Base-by-base conservation (phyloP, 495 filamentous ascomycete genomes). In the Pseudomonodictys pantanalensis region DNA sequence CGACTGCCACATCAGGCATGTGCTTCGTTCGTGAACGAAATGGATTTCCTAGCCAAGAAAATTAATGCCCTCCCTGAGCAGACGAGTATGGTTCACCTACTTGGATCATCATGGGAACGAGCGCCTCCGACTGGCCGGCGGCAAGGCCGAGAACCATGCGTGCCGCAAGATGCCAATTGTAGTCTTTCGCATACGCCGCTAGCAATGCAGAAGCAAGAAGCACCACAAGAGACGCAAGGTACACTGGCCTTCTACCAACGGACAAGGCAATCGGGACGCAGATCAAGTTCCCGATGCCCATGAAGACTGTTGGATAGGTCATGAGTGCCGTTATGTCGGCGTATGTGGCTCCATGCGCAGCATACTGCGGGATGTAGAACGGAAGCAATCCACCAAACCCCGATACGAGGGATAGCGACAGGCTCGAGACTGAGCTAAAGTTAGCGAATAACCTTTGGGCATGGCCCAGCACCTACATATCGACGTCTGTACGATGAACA, bases 51-150 rank as follows among this genome's bases (percentile, higher is more conserved):
- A 15, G 20, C 15, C 38, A 3, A 5, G 15, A 18, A 5, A 41
- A 18, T 41, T 15, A 41, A 18, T 15, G 3, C 4, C 12, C 4
- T 18, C 4, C 6, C 20, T 15, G 10, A 52, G 33, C n/a, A 25
- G 48, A 35, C 17, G 11, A 51, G 38, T 71, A 69, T 0, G 72
- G 54, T 42, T 70, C 68, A 22, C 68, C 66, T 59, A 71, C 71
- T 66, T 74, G 71, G 24, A 71, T 71, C n/a, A 76, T 74, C 72
- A 76, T 73, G 6, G 71, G 73, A 18, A 72, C 68, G 3, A 75
- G 45, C 6, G 71, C 68, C 45, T 73, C 70, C 29, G 65, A 70
- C 48, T 75, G 67, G 25, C 70, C 71, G 7, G 71, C 73, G 24
- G 71, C 65, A 2, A 73, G 42, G 12, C 71, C 71, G 23, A 72